Percentiles rank a stretch among this genome's conserved stretches.
Conservation (phyloP, 129 eudicot genomes). For the Gnaphalium uliginosum region DNA sequence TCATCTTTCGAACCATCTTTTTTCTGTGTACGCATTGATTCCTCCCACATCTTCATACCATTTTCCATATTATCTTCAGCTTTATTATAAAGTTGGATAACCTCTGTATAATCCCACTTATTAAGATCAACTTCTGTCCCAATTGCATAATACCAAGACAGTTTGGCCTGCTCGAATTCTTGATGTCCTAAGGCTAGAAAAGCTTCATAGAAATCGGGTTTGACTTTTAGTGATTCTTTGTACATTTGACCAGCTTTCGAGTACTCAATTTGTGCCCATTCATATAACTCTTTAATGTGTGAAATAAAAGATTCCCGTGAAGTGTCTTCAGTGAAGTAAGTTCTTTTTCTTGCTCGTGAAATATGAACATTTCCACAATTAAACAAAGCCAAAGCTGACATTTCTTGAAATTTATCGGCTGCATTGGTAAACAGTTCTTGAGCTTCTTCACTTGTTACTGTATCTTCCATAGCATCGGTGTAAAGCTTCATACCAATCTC, state of each 20-base stretch:
- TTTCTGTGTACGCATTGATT: conserved; percentile 35
- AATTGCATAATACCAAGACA: conserved; percentile 76
- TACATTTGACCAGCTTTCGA: conserved; percentile 69
- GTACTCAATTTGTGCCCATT: conserved; percentile 78
- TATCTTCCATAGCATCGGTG: conserved; percentile 87
- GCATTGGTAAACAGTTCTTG: conserved; percentile 61
- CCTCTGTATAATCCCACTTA: conserved; percentile 56
- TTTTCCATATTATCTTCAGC: conserved; percentile 88
- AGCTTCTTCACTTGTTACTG: conserved; percentile 76
- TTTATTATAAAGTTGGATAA: conserved; percentile 62
- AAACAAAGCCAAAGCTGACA: conserved; percentile 92
- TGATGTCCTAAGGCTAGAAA: conserved; percentile 76
- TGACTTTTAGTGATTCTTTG: conserved; percentile 65
- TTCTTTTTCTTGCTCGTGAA: conserved; percentile 78
- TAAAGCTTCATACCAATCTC: conserved; percentile 76
- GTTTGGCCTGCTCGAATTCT: conserved; percentile 91
- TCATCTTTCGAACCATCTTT: conserved; percentile 45
- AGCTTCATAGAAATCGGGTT: conserved; percentile 83
- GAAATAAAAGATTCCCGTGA: conserved; percentile 44
- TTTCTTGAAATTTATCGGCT: conserved; percentile 78
- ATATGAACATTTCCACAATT: conserved; percentile 90
- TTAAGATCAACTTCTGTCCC: conserved; percentile 53
- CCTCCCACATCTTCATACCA: conserved; percentile 85
- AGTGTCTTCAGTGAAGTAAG: conserved; percentile 44
- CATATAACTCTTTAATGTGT: conserved; percentile 51